Conservation (phyloP, 2,329 filamentous ascomycete genomes). For the Hypocreales sp. region DNA sequence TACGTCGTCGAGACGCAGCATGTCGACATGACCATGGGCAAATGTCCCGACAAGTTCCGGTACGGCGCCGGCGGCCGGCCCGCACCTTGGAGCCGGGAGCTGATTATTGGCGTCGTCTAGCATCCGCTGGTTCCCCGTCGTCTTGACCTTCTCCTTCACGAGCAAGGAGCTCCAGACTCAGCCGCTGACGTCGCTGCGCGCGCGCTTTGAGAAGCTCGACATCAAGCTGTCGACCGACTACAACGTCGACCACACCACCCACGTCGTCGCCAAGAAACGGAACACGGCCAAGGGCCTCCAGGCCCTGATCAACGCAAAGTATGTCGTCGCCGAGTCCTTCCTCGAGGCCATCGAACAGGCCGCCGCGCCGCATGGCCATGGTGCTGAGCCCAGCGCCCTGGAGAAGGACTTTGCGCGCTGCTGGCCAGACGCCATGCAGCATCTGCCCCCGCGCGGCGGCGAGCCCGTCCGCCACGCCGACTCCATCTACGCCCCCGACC, state of each 20-base stretch:
- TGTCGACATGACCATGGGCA: conserved; percentile 58
- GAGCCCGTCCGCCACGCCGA: conserved; percentile 57
- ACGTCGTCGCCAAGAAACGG: conserved; percentile 76
- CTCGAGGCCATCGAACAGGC: conserved; percentile 55
- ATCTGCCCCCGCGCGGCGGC: conserved; percentile 58
- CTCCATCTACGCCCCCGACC: conserved; percentile 57
- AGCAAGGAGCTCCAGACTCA: conserved; percentile 53
- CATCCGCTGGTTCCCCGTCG: conserved; percentile 63
- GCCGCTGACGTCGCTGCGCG: conserved; percentile 34
- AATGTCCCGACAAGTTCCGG: conserved; percentile 48
- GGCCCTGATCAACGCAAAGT: conserved; percentile 66
- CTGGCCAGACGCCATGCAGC: conserved; percentile 63
- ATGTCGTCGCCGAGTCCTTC: conserved; percentile 61
- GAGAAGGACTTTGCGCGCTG: conserved; percentile 64
- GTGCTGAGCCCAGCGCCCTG: conserved; percentile 37
- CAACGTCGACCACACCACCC: conserved; percentile 55
- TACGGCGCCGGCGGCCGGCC: conserved; percentile 13
- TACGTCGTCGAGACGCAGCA: conserved; percentile 30
- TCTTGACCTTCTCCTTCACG: conserved; percentile 61
- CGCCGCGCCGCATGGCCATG: conserved; percentile 33
- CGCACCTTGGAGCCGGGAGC: background rate
- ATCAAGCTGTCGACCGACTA: conserved; percentile 73
- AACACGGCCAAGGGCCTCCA: conserved; percentile 82
- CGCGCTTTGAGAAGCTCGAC: conserved; percentile 66
- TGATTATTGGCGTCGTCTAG: conserved; percentile 21